phyloP scores from a whole-genome alignment of 805 yeast species.

The Hanseniaspora valbyensis region DNA sequence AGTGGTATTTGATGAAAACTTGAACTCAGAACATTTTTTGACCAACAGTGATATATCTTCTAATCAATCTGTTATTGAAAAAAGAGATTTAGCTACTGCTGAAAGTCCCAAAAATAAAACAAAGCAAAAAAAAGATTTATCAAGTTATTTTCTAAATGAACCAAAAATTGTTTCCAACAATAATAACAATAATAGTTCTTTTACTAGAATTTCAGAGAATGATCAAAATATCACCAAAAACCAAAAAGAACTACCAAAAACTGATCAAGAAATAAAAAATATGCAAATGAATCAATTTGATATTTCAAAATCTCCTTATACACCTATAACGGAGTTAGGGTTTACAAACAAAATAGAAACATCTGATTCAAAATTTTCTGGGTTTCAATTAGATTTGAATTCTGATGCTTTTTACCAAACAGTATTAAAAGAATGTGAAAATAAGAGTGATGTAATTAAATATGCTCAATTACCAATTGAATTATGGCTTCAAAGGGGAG shows the following conservation, averaged over 20 bases:
- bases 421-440: conserved; percentile 21
- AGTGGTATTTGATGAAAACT: conserved; percentile 9
- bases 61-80: neutral
- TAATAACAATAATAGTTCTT: too few relatives aligned
- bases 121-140: neutral
- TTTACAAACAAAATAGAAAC: too few relatives aligned
- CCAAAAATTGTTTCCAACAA: neutral
- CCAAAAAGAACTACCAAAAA: too few relatives aligned
- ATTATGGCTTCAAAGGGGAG: conserved; percentile 34
- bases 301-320: too few relatives aligned
- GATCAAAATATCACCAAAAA: too few relatives aligned
- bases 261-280: too few relatives aligned
- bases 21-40: conserved; percentile 6
- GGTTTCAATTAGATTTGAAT: neutral
- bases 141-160: neutral
- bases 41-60: conserved; percentile 7
- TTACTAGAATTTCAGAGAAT: too few relatives aligned
- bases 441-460: conserved; percentile 20
- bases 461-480: conserved; percentile 23
- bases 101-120: neutral
- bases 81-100: neutral
- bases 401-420: conserved; percentile 16
- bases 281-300: too few relatives aligned
- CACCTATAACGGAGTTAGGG: too few relatives aligned
- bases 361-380: neutral